Percentiles rank a stretch among this genome's conserved stretches.
Conservation (phyloP, 345 rosid genomes). For the Boechera stricta region DNA sequence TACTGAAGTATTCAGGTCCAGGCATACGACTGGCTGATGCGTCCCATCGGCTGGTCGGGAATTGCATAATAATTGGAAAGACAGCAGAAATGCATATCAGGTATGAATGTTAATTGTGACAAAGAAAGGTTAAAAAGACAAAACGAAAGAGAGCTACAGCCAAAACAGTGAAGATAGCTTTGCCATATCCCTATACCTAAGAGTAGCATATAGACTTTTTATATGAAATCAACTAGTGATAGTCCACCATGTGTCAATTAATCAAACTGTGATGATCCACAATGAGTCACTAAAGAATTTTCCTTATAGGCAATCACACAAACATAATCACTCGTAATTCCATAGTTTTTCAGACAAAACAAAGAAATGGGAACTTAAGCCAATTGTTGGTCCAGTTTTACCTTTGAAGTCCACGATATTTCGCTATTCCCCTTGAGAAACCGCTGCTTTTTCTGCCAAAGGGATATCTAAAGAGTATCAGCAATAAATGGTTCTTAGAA, state of each 20-base stretch:
- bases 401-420: conserved; percentile 97
- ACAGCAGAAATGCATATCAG: conserved; percentile 36
- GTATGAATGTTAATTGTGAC: conserved; percentile 5
- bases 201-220: conserved; percentile 14
- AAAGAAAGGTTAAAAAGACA: background rate
- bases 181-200: conserved; percentile 15
- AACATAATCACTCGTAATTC: background rate
- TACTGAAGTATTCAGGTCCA: conserved; percentile 82
- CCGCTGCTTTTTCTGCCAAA: conserved; percentile 94
- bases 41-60: conserved; percentile 75
- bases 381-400: conserved; percentile 41
- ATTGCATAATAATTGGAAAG: conserved; percentile 30
- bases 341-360: background rate
- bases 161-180: conserved; percentile 31
- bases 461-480: conserved; percentile 44
- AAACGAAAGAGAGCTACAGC: conserved; percentile 7
- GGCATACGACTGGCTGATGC: conserved; percentile 77
- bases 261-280: conserved; percentile 21
- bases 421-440: conserved; percentile 91
- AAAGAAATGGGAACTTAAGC: background rate
- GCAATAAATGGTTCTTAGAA: conserved; percentile 38
- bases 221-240: background rate
- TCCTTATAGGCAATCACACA: conserved; percentile 13
- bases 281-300: background rate
- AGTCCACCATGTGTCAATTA: conserved; percentile 12